Percentiles rank a stretch among this genome's conserved stretches.
Evolutionary conservation across 2,329 filamentous ascomycete genomes (phyloP).

Genomic region (Zymoseptoria ardabiliae): DNA sequence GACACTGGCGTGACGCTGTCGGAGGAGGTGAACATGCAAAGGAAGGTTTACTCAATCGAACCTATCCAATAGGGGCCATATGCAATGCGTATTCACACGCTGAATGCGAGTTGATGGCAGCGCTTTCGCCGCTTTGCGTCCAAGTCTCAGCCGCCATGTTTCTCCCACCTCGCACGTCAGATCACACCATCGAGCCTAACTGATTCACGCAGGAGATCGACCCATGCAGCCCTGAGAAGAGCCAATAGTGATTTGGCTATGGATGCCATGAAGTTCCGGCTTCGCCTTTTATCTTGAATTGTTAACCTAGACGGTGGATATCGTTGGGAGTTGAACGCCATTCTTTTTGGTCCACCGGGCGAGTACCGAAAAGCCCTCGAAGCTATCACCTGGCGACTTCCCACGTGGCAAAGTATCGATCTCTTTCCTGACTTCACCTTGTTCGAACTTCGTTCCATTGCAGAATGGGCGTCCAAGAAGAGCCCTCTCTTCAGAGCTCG

Average conservation of each 20-base stretch:
- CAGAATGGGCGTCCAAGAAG: background rate
- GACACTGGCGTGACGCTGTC: background rate
- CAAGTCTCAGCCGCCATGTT: background rate
- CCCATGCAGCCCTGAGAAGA: background rate
- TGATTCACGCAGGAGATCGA: conserved; percentile 1
- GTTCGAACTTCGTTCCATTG: background rate
- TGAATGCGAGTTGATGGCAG: background rate
- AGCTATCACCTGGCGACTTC: background rate
- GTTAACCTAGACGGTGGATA: background rate
- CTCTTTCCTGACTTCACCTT: background rate
- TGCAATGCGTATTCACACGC: background rate
- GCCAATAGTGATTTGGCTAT: conserved; percentile 2
- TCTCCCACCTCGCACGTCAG: conserved; percentile 1
- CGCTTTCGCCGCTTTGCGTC: too few relatives aligned
- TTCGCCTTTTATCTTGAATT: background rate
- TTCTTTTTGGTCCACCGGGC: background rate
- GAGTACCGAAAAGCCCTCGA: background rate
- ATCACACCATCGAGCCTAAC: conserved; percentile 1
- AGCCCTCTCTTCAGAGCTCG: background rate
- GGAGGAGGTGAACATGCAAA: background rate
- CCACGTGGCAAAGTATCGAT: background rate
- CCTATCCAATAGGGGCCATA: background rate
- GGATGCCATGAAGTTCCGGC: background rate
- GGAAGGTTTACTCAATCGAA: background rate
- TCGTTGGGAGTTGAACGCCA: background rate